Evolutionary conservation across 148 eudicot genomes (phyloP).

Genomic region (Amaranthus cruentus): DNA sequence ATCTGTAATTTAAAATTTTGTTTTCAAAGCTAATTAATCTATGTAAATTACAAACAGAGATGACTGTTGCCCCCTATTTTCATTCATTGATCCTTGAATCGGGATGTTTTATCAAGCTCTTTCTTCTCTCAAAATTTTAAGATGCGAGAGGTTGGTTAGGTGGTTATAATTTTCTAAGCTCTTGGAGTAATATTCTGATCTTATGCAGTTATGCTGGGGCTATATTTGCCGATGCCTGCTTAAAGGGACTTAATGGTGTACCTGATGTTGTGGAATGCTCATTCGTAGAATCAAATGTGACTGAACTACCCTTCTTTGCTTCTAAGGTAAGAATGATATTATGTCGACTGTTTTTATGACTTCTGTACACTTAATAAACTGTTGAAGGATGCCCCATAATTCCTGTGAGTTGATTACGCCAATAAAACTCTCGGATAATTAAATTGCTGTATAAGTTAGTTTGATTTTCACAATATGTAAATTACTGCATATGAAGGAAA

Average conservation of each 20-base stretch:
- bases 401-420: too few relatives aligned
- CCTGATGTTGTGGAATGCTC: slow-evolving; percentile 94
- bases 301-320: slow-evolving; percentile 91
- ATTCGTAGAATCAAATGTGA: slow-evolving; percentile 68
- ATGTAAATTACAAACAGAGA: too few relatives aligned
- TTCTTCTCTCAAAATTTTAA: background rate
- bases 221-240: slow-evolving; percentile 93
- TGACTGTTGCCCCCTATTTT: too few relatives aligned
- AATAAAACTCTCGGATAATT: too few relatives aligned
- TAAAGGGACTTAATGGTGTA: slow-evolving; percentile 97
- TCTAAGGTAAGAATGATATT: slow-evolving; percentile 53
- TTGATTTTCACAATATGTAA: too few relatives aligned
- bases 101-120: background rate
- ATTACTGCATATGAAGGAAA: too few relatives aligned
- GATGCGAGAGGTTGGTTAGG: background rate
- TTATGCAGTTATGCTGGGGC: slow-evolving; percentile 87
- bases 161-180: slow-evolving; percentile 9
- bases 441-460: too few relatives aligned
- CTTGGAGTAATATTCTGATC: slow-evolving; percentile 4
- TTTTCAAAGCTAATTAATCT: background rate
- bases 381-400: too few relatives aligned
- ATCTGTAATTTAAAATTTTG: background rate
- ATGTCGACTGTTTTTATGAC: too few relatives aligned
- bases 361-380: too few relatives aligned
- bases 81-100: too few relatives aligned